Evolutionary conservation across 2,329 filamentous ascomycete genomes (phyloP), one percentile per base, ranked within the genome.

Genomic region (Knoxdaviesia capensis): DNA sequence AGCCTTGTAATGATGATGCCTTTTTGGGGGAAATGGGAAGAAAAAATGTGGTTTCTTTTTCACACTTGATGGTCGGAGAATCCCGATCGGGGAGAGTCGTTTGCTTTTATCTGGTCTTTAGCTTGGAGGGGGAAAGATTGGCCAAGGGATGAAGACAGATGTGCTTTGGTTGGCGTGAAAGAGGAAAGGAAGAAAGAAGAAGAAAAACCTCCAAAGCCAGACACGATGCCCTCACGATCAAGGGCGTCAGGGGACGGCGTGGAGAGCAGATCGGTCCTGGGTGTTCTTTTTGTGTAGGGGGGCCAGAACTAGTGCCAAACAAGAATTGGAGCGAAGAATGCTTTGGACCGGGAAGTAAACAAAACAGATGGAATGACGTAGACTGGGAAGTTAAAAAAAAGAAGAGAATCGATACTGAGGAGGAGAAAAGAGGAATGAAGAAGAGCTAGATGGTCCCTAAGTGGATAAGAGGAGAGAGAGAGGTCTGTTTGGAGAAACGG

Each of bases 271-370:
- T 20, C 20, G 20, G 20, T 20, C 20, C 20, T 20, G 20, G 20
- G 20, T 20, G 20, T 20, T 20, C 20, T 20, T 20, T 20, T 20
- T 20, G 20, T 20, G 20, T 20, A 28, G 5, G n/a, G 7, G 20
- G 36, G 32, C 41, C 32, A 36, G 39, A 38, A 31, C n/a, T 38
- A 44, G 20, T 31, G 8, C 33, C 34, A 34, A 39, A 33, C 10
- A 10, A 20, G 36, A 7, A 32, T 10, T 34, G 2, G 34, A 9
- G 35, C 3, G 5, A 33, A 39, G 5, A 11, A 9, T 28, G 29
- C 3, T 33, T 44, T 40, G 38, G 41, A 43, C 33, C 36, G 35
- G 39, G 31, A 41, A 41, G 36, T 31, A 43, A 41, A 35, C 29
- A 41, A 31, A 35, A 35, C 8, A 31, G 34, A 42, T 9, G 34